These are phyloP conservation scores for Alternaria sp. DNA, from an alignment of 2,329 filamentous ascomycete species.

Conservation along the genomic window DNA sequence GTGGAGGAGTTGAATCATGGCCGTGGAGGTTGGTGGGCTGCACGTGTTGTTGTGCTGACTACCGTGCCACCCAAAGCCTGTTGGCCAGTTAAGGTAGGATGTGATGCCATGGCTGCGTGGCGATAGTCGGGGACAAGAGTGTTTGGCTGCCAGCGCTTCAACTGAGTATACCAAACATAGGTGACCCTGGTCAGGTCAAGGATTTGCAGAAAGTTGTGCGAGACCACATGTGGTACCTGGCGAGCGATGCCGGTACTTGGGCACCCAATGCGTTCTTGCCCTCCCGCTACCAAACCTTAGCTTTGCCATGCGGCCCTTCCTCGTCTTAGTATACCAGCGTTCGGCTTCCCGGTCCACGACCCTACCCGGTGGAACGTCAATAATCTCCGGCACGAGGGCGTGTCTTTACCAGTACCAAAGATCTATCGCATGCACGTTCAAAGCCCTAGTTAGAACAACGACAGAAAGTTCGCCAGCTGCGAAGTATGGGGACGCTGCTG, in stretches of 20 bases:
- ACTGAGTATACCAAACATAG: background rate
- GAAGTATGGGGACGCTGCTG: background rate
- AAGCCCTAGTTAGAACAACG: background rate
- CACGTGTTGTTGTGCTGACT: conserved; percentile 17
- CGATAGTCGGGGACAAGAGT: background rate
- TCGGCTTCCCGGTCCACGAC: background rate
- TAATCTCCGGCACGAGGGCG: background rate
- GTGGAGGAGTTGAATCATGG: background rate
- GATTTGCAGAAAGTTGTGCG: background rate
- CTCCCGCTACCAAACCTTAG: conserved; percentile 13
- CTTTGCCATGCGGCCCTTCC: background rate
- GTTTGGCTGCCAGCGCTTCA: background rate
- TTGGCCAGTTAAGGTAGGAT: conserved; percentile 8
- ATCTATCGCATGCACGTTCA: background rate
- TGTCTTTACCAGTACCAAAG: background rate
- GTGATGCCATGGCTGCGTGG: conserved; percentile 9
- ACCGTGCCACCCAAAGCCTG: conserved; percentile 8
- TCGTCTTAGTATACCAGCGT: background rate
- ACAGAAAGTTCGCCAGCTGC: background rate
- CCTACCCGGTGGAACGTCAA: background rate
- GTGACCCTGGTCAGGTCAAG: background rate
- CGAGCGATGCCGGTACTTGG: conserved; percentile 9
- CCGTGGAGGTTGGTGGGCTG: conserved; percentile 3
- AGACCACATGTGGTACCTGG: background rate
- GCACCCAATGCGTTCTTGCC: conserved; percentile 7